Evolutionary conservation across 768 basidiomycete species (phyloP).

Genomic region (Steccherinum ochraceum): DNA sequence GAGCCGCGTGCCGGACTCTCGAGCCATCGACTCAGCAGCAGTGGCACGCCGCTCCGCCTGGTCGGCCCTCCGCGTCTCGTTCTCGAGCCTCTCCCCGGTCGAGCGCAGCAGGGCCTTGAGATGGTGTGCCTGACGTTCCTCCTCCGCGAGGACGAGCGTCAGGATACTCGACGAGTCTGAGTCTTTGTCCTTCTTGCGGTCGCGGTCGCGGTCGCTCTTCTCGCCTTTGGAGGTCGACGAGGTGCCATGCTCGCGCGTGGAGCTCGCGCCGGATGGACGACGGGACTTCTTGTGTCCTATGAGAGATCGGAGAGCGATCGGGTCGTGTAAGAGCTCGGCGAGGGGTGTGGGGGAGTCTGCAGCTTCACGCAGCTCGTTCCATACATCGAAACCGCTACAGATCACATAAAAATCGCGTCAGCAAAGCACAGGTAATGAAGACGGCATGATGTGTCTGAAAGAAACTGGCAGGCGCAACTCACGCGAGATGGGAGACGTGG

Average conservation of each 20-base stretch:
- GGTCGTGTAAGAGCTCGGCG: constrained; percentile 37
- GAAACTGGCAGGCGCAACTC: too few relatives aligned
- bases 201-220: constrained; percentile 27
- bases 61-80: constrained; percentile 50
- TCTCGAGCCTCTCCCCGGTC: constrained; percentile 48
- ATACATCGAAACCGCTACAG: constrained; percentile 6
- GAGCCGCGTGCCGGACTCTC: constrained; percentile 30
- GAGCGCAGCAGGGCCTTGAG: constrained; percentile 46
- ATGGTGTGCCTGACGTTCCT: constrained; percentile 50
- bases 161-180: constrained; percentile 23
- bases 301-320: constrained; percentile 30
- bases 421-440: not conserved
- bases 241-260: constrained; percentile 17
- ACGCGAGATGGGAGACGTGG: not conserved
- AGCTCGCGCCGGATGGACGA: constrained; percentile 31
- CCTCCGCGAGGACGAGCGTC: constrained; percentile 39
- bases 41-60: constrained; percentile 45
- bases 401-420: not conserved
- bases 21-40: constrained; percentile 42
- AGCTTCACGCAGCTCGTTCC: constrained; percentile 31
- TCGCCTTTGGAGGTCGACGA: constrained; percentile 15
- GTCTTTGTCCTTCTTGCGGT: constrained; percentile 14
- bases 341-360: constrained; percentile 40
- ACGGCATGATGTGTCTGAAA: too few relatives aligned
- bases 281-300: constrained; percentile 28